Percentiles rank a stretch among this genome's conserved stretches.
phyloP scores from a whole-genome alignment of 331 rosid genomes.

The Ulmus americana region DNA sequence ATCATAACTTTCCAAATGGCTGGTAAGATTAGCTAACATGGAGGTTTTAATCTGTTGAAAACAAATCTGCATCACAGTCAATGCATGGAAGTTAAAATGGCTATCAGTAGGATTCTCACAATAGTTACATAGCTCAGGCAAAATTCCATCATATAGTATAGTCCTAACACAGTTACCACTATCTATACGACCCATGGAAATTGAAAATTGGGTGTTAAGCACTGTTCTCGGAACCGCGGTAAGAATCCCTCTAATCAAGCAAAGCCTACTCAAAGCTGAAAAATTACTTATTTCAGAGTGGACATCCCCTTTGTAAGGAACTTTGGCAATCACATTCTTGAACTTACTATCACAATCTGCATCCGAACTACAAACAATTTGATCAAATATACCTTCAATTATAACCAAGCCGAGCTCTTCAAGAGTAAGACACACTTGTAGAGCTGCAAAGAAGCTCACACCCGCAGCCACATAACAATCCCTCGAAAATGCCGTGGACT shows the following conservation, averaged over 20 bases:
- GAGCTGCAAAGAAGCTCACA: slow-evolving; percentile 72
- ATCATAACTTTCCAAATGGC: slow-evolving; percentile 36
- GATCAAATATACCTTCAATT: slow-evolving; percentile 50
- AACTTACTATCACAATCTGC: slow-evolving; percentile 25
- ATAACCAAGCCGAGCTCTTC: slow-evolving; percentile 67
- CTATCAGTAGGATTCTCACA: slow-evolving; percentile 87
- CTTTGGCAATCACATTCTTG: slow-evolving; percentile 34
- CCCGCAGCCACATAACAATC: slow-evolving; percentile 95
- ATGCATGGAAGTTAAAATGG: slow-evolving; percentile 85
- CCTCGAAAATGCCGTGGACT: slow-evolving; percentile 66
- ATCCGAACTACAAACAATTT: slow-evolving; percentile 23
- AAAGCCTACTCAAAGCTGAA: slow-evolving; percentile 69
- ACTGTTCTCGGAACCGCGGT: slow-evolving; percentile 76
- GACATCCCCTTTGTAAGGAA: slow-evolving; percentile 55
- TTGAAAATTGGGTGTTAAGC: slow-evolving; percentile 50
- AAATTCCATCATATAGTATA: slow-evolving; percentile 79
- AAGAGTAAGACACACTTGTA: slow-evolving; percentile 61
- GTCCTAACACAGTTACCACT: slow-evolving; percentile 36
- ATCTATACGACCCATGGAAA: slow-evolving; percentile 11
- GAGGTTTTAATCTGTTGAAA: slow-evolving; percentile 86
- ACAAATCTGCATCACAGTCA: slow-evolving; percentile 95
- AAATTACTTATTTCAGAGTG: slow-evolving; percentile 44
- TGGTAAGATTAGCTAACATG: slow-evolving; percentile 44
- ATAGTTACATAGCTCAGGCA: slow-evolving; percentile 75
- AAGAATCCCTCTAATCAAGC: slow-evolving; percentile 86